Conservation (phyloP, 805 yeast genomes). For the Yarrowia phangngaensis region DNA sequence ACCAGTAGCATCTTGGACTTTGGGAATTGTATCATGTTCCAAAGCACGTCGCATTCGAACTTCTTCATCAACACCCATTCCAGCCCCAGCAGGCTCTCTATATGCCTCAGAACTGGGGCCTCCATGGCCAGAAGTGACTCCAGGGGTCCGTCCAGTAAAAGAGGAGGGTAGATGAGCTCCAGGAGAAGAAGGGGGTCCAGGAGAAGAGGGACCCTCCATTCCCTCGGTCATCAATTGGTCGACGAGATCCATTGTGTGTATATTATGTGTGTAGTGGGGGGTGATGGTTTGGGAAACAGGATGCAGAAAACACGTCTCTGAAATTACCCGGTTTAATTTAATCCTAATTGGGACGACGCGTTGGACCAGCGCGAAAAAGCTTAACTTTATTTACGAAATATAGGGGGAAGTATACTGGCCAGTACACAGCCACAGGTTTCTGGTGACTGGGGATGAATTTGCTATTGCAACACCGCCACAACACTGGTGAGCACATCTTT, state of each 20-base stretch:
- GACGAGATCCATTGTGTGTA: constrained; percentile 19
- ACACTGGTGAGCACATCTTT: too few relatives aligned
- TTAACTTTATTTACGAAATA: too few relatives aligned
- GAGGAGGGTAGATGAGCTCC: constrained; percentile 17
- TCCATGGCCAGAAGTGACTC: constrained; percentile 21
- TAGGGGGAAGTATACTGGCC: too few relatives aligned
- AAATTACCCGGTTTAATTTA: constrained; percentile 20
- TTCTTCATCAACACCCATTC: constrained; percentile 9
- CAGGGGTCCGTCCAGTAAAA: constrained; percentile 15
- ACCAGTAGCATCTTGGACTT: constrained; percentile 86
- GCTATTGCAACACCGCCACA: too few relatives aligned
- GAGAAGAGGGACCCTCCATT: constrained; percentile 19
- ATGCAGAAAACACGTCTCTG: constrained; percentile 18
- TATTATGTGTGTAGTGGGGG: constrained; percentile 2
- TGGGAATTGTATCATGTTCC: constrained; percentile 52
- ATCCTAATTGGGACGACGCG: constrained; percentile 1
- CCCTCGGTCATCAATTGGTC: constrained; percentile 24
- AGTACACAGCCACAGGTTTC: too few relatives aligned
- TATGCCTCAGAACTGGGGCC: constrained; percentile 8
- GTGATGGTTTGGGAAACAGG: neutral
- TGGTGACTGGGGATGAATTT: too few relatives aligned
- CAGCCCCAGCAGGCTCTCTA: constrained; percentile 12
- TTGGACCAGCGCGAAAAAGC: constrained; percentile 10
- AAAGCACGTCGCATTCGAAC: constrained; percentile 9
- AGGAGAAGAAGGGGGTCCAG: constrained; percentile 25